Evolutionary conservation across 176 grass and related monocot species (phyloP).

Genomic region (Carex myosuroides): DNA sequence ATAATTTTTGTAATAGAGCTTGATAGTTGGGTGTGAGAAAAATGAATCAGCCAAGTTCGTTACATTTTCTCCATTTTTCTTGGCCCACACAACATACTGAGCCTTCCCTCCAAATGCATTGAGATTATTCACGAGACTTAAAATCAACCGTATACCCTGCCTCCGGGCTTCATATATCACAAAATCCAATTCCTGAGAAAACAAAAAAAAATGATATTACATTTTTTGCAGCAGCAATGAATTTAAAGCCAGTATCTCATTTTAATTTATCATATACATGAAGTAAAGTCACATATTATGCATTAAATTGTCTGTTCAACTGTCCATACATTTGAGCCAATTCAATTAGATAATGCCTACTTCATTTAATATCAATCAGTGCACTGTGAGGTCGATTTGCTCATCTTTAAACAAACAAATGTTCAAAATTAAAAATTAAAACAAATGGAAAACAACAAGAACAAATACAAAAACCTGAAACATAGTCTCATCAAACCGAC

Average conservation of each 20-base stretch:
- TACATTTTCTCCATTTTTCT: slow-evolving; percentile 56
- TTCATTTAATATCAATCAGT: background rate
- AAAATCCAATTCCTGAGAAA: slow-evolving; percentile 71
- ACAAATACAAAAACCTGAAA: slow-evolving; percentile 51
- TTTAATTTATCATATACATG: background rate
- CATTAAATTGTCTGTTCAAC: background rate
- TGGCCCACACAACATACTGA: slow-evolving; percentile 89
- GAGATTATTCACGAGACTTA: slow-evolving; percentile 95
- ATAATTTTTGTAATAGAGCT: slow-evolving; percentile 68
- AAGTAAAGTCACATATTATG: background rate
- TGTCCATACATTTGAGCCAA: background rate
- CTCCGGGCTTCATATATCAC: slow-evolving; percentile 78
- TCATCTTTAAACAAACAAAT: background rate
- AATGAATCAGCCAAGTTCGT: slow-evolving; percentile 57
- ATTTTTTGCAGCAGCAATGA: background rate
- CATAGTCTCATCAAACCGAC: slow-evolving; percentile 50
- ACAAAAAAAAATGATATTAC: background rate
- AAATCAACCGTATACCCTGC: slow-evolving; percentile 59
- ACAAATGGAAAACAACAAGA: background rate
- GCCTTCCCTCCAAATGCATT: slow-evolving; percentile 81
- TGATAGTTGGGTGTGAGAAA: slow-evolving; percentile 68
- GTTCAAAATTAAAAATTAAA: background rate
- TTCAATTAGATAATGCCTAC: background rate
- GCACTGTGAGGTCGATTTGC: background rate
- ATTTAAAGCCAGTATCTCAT: background rate